Evolutionary conservation across 2,329 filamentous ascomycete species (phyloP), one percentile per base, ranked within the genome.

Genomic region (Pseudogymnoascus sp.): DNA sequence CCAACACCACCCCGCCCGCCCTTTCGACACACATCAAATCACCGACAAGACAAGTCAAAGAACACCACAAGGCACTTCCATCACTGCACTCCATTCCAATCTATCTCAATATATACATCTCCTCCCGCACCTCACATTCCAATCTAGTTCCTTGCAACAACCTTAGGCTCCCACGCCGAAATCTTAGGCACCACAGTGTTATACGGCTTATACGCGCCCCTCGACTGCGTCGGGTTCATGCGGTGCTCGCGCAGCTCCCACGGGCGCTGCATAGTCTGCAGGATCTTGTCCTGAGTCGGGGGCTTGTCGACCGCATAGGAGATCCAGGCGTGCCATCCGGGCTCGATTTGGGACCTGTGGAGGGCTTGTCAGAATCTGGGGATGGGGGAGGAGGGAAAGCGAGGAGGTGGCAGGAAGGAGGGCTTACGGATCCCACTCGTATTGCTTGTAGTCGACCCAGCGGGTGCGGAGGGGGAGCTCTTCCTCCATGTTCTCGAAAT

Each of bases 241-340:
- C 86, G 79, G 71, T 93, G 74, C 21, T 87, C 82, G 62, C 81
- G 80, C 64, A 86, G 81, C 74, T 96, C 92, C 89, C 92, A 97
- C 37, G 80, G 75, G 65, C 91, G 84, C 55, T 85, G 75, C 68
- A 85, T 81, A 60, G 86, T 78, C 70, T 86, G 82, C 66, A 95
- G 72, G 65, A 94, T 75, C 60, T 86, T 79, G 74, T 99, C 94
- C 71, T 88, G 77, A 37, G 81, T 84, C 1, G 94, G 94, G 37
- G 93, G 86, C 76, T 89, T 89, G 76, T 97, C 92, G 70, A 96
- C 87, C 77, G 87, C 80, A 78, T 99, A 97, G 67, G 91, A 91
- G 69, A 99, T 92, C 94, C 94, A 99, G 31, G 90, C 91, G 78
- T 97, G 94, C 94, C 94, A 99, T 76, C 93, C 90, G 59, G 93